Evolutionary conservation across 331 rosid species (phyloP).

Genomic region (Pyrus hybrid): DNA sequence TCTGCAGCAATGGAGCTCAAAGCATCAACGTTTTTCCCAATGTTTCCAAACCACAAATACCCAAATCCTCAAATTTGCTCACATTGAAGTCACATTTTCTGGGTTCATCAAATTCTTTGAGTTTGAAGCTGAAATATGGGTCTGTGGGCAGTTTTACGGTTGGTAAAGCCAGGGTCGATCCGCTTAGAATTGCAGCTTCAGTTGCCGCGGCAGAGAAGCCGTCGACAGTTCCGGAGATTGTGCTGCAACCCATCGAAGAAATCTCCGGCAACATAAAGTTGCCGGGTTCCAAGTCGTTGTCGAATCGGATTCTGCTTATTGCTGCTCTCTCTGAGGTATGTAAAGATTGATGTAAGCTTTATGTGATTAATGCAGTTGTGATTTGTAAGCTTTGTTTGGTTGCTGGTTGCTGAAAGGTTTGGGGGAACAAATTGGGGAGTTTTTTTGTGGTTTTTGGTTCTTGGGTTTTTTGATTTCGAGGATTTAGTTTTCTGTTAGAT

Average conservation of each 20-base stretch:
- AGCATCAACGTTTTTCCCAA: conserved; percentile 33
- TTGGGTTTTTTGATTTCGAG: background rate
- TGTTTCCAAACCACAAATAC: conserved; percentile 32
- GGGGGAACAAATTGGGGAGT: background rate
- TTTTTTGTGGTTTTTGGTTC: background rate
- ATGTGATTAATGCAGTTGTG: background rate
- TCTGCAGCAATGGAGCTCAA: conserved; percentile 56
- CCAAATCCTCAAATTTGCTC: conserved; percentile 43
- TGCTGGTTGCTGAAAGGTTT: background rate
- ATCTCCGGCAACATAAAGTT: conserved; percentile 71
- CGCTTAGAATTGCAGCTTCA: conserved; percentile 48
- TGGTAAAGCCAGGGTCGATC: conserved; percentile 18
- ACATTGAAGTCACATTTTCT: conserved; percentile 36
- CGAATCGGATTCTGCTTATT: conserved; percentile 87
- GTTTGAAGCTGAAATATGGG: conserved; percentile 35
- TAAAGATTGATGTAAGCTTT: background rate
- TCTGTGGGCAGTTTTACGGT: conserved; percentile 14
- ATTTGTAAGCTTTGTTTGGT: conserved; percentile 2
- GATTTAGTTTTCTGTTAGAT: background rate
- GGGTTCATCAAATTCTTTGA: conserved; percentile 37
- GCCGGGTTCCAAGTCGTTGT: conserved; percentile 96
- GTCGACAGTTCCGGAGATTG: conserved; percentile 74
- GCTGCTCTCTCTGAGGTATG: conserved; percentile 98
- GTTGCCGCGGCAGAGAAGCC: conserved; percentile 59
- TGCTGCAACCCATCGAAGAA: conserved; percentile 81